Conservation (phyloP, 208 protist species). For the Histomonas meleagridis region DNA sequence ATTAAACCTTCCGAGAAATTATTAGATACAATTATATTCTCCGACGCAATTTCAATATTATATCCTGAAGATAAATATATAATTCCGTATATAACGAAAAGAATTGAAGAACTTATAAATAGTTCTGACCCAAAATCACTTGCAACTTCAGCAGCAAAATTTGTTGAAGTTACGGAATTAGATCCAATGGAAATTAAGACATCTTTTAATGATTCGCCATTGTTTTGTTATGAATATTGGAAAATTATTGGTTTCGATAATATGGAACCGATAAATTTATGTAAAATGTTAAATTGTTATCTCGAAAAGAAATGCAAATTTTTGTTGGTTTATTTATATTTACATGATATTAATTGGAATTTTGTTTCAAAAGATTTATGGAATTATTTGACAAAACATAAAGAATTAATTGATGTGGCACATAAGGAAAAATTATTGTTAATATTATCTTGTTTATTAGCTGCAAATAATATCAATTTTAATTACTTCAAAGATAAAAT, state of each 20-base stretch:
- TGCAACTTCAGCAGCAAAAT: background rate
- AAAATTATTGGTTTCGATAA: slow-evolving; percentile 27
- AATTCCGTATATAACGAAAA: background rate
- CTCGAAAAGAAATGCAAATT: background rate
- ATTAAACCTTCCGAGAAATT: background rate
- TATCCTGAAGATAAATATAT: background rate
- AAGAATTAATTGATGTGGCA: background rate
- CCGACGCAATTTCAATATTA: background rate
- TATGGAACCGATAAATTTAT: background rate
- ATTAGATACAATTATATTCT: background rate
- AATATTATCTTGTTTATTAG: background rate
- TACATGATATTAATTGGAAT: background rate
- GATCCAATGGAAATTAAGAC: background rate
- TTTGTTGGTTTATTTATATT: background rate
- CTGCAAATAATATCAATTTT: background rate
- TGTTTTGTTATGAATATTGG: background rate
- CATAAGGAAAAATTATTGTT: background rate
- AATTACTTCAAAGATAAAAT: background rate
- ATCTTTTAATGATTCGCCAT: background rate
- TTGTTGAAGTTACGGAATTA: background rate
- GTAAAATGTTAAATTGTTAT: background rate
- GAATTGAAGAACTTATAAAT: background rate
- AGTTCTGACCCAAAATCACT: background rate
- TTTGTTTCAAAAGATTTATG: background rate
- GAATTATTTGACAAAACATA: background rate